These are phyloP conservation scores for Sclerotinia trifoliorum DNA, from an alignment of 2,329 filamentous ascomycete species.

Conservation along the genomic window DNA sequence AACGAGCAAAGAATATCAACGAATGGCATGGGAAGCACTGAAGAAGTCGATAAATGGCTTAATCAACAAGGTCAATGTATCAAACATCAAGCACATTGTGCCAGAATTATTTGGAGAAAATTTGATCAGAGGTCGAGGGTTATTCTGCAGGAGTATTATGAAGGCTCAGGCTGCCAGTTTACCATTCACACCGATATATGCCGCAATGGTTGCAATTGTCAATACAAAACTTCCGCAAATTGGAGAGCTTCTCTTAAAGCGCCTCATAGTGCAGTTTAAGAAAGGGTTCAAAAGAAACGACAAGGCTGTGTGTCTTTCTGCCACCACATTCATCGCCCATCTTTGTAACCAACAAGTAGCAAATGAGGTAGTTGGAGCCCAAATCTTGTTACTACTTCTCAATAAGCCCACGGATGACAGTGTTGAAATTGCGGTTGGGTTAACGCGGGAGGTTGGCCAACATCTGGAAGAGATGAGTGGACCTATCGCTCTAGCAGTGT, in stretches of 20 bases:
- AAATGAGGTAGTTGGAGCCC: constrained; percentile 87
- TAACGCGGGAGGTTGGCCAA: constrained; percentile 90
- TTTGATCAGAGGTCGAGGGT: constrained; percentile 80
- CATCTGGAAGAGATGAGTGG: constrained; percentile 95
- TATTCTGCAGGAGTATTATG: constrained; percentile 97
- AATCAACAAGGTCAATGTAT: constrained; percentile 98
- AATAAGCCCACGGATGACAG: constrained; percentile 97
- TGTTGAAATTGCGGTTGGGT: constrained; percentile 92
- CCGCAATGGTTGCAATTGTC: constrained; percentile 91
- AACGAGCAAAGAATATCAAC: constrained; percentile 93
- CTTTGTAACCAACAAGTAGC: constrained; percentile 95
- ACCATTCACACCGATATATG: constrained; percentile 95
- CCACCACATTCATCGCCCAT: constrained; percentile 92
- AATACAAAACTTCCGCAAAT: constrained; percentile 97
- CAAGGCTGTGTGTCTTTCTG: constrained; percentile 90
- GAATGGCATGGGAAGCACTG: constrained; percentile 97
- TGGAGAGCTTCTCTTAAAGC: constrained; percentile 82
- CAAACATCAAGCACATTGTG: constrained; percentile 96
- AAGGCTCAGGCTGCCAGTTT: constrained; percentile 95
- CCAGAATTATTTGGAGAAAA: constrained; percentile 96
- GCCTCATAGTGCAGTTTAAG: constrained; percentile 86
- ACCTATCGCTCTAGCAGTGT: constrained; percentile 83
- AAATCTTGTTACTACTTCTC: constrained; percentile 87
- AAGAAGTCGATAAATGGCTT: constrained; percentile 99
- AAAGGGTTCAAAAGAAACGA: constrained; percentile 97